These are phyloP conservation scores for Rhizopogon sp. DNA, from an alignment of 768 basidiomycete species.

Conservation along the genomic window DNA sequence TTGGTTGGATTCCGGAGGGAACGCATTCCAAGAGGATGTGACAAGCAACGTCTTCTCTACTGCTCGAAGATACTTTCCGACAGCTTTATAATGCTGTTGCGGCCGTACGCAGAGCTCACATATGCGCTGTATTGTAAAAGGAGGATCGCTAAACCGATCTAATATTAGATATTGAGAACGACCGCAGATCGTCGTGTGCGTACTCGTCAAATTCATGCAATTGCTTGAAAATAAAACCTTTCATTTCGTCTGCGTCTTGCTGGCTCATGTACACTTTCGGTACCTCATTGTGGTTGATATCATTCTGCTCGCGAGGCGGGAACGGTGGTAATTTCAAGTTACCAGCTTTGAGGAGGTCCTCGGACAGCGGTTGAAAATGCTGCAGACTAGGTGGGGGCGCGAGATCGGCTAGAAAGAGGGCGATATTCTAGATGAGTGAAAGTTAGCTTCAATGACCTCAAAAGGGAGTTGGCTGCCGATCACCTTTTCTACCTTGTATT, in stretches of 20 bases:
- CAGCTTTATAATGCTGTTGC: conserved; percentile 61
- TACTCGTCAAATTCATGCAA: conserved; percentile 76
- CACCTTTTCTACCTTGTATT: conserved; percentile 67
- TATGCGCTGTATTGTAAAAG: conserved; percentile 87
- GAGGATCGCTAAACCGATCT: conserved; percentile 41
- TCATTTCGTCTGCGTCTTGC: conserved; percentile 54
- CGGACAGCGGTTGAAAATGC: conserved; percentile 26
- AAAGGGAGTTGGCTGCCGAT: background rate
- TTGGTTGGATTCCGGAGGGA: conserved; percentile 41
- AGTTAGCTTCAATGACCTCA: background rate
- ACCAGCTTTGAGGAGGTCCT: conserved; percentile 45
- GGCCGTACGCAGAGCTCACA: conserved; percentile 77
- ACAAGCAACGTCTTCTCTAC: conserved; percentile 80
- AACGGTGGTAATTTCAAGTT: conserved; percentile 74
- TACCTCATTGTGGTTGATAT: conserved; percentile 45
- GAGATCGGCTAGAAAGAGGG: conserved; percentile 38
- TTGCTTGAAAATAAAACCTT: conserved; percentile 52
- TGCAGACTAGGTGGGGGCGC: conserved; percentile 24
- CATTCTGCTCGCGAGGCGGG: conserved; percentile 49
- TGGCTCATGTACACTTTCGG: conserved; percentile 57
- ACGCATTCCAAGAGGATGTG: conserved; percentile 73
- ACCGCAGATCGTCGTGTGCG: conserved; percentile 17
- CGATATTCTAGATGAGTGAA: conserved; percentile 39
- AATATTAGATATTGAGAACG: conserved; percentile 4
- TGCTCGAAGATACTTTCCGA: conserved; percentile 87